A percentile compares a stretch with the other conserved stretches of the same genome.
These are phyloP conservation scores for Tranzscheliella williamsii DNA, from an alignment of 1,284 basidiomycete species.

Conservation along the genomic window DNA sequence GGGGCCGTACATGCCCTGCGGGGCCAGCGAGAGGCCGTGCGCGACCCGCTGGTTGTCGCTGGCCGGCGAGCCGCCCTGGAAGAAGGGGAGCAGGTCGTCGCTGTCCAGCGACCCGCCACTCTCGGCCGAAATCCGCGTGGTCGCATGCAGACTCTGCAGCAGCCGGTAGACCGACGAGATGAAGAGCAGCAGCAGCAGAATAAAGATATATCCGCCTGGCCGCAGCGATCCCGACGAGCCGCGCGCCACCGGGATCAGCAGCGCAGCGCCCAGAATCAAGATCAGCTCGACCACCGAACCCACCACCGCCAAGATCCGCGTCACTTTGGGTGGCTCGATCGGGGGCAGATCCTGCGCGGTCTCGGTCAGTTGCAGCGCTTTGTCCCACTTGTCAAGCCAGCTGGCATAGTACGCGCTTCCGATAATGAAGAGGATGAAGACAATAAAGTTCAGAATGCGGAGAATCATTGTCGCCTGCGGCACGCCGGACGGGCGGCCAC, in stretches of 20 bases:
- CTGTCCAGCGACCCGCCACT: constrained; percentile 11
- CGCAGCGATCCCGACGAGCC: constrained; percentile 25
- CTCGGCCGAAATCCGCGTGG: constrained; percentile 23
- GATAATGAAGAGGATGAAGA: constrained; percentile 40
- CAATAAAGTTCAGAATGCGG: constrained; percentile 40
- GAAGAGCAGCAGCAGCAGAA: constrained; percentile 37
- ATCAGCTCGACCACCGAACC: constrained; percentile 26
- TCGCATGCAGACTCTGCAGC: constrained; percentile 36
- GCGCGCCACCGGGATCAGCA: constrained; percentile 40
- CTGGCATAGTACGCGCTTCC: constrained; percentile 26
- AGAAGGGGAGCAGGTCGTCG: constrained; percentile 33
- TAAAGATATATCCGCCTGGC: constrained; percentile 36
- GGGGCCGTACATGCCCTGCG: constrained; percentile 46
- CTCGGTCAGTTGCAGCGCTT: constrained; percentile 21
- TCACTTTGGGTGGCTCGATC: constrained; percentile 20
- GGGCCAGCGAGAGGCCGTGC: constrained; percentile 20
- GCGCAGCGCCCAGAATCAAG: constrained; percentile 31
- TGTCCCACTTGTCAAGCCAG: constrained; percentile 35
- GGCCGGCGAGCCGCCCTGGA: constrained; percentile 19
- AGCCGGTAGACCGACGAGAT: constrained; percentile 33
- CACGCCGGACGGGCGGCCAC: constrained; percentile 20
- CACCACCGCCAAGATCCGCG: constrained; percentile 33
- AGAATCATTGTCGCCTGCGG: constrained; percentile 26
- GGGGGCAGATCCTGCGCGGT: constrained; percentile 25
- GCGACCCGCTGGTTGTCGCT: constrained; percentile 18